phyloP scores from a whole-genome alignment of 257 asterid species.

The Echites panduratus region DNA sequence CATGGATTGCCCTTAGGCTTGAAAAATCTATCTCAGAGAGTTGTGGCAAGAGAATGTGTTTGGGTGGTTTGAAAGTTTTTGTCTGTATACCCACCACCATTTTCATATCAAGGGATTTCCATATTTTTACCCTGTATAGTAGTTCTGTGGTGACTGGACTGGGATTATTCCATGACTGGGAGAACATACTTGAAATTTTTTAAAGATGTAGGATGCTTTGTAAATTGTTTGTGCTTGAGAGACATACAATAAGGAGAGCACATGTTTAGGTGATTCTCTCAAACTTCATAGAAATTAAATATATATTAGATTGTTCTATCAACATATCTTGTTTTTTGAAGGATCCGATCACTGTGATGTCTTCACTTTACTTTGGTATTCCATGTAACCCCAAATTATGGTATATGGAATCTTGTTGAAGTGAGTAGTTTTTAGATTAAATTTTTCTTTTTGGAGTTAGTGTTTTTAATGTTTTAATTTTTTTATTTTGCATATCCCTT shows the following conservation, averaged over 20 bases:
- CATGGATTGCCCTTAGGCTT: neutral
- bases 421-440: too few species aligned
- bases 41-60: neutral
- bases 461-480: neutral
- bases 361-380: too few species aligned
- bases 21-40: neutral
- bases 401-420: neutral
- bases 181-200: neutral
- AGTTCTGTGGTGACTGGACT: neutral
- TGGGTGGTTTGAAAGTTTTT: neutral
- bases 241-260: neutral
- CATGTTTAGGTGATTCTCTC: neutral
- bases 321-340: neutral
- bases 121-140: neutral
- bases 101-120: neutral
- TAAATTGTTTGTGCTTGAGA: neutral
- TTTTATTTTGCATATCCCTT: neutral
- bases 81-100: neutral
- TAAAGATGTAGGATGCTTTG: neutral
- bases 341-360: neutral
- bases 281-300: neutral
- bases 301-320: neutral
- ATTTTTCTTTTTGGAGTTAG: neutral
- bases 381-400: neutral
- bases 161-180: neutral